Conservation (phyloP, 1,284 basidiomycete species). For the Tilletia setariae region DNA sequence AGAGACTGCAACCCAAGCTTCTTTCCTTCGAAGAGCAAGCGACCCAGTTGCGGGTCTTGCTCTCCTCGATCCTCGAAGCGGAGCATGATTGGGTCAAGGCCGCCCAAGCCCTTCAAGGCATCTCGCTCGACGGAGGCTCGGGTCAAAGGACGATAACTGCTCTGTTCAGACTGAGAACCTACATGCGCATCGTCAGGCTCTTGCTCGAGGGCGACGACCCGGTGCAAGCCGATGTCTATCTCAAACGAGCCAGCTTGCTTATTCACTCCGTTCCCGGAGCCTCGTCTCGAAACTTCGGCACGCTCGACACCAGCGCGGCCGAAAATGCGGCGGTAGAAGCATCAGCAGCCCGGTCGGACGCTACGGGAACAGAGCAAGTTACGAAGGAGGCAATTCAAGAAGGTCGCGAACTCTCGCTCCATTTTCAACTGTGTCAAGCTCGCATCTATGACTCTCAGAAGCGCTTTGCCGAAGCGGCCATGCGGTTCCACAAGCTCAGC, state of each 20-base stretch:
- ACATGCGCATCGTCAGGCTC: slow-evolving; percentile 88
- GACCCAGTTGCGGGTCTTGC: slow-evolving; percentile 72
- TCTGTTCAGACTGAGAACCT: slow-evolving; percentile 80
- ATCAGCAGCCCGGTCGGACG: background rate
- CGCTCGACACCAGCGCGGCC: background rate
- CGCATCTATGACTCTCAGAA: slow-evolving; percentile 86
- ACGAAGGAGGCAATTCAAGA: slow-evolving; percentile 22
- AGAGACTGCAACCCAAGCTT: slow-evolving; percentile 69
- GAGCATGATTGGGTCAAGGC: slow-evolving; percentile 92
- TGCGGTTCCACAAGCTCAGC: slow-evolving; percentile 81
- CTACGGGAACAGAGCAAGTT: background rate
- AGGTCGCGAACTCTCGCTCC: slow-evolving; percentile 32
- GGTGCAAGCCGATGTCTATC: slow-evolving; percentile 89
- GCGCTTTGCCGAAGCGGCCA: slow-evolving; percentile 91
- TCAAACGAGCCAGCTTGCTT: slow-evolving; percentile 88
- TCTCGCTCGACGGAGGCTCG: slow-evolving; percentile 73
- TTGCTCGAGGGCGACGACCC: slow-evolving; percentile 93
- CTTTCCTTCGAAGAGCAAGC: slow-evolving; percentile 94
- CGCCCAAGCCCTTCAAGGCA: slow-evolving; percentile 82
- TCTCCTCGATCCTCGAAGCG: slow-evolving; percentile 79
- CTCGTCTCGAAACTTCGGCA: slow-evolving; percentile 13
- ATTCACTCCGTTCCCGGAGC: slow-evolving; percentile 61
- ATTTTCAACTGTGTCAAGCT: slow-evolving; percentile 61
- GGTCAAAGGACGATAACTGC: slow-evolving; percentile 74
- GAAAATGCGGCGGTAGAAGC: background rate